These are phyloP conservation scores for Paraglomus occultum DNA, from an alignment of 192 early-diverging fungal genomes.

Conservation along the genomic window DNA sequence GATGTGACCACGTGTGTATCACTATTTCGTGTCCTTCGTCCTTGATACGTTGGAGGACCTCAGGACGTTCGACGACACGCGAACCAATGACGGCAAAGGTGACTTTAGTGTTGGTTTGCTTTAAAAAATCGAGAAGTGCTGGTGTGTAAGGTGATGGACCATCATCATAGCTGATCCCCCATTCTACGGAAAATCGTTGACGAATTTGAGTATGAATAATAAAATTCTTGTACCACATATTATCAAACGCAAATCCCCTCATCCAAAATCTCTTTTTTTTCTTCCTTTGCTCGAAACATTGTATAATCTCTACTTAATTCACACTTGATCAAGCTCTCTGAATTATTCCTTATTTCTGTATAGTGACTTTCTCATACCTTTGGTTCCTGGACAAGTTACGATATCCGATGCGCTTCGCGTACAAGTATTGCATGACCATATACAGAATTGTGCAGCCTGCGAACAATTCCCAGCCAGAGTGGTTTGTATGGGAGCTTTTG, in stretches of 20 bases:
- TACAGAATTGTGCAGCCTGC: constrained; percentile 11
- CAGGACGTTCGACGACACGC: constrained; percentile 51
- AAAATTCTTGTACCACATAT: neutral
- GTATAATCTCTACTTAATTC: too few relatives aligned
- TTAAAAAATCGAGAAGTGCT: constrained; percentile 46
- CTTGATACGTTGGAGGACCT: constrained; percentile 33
- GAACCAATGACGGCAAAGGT: constrained; percentile 66
- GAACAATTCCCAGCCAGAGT: too few relatives aligned
- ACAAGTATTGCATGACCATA: constrained; percentile 39
- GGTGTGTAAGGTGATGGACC: constrained; percentile 53
- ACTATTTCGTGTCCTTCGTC: constrained; percentile 58
- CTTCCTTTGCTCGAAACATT: too few relatives aligned
- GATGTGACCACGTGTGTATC: constrained; percentile 65
- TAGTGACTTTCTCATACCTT: neutral
- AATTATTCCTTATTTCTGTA: neutral
- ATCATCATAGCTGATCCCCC: constrained; percentile 67
- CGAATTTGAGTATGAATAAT: neutral
- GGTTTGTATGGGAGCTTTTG: neutral
- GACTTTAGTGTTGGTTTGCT: constrained; percentile 46
- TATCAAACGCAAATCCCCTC: neutral
- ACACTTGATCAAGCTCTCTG: too few relatives aligned
- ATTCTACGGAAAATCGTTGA: constrained; percentile 12
- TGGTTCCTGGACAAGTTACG: constrained; percentile 32
- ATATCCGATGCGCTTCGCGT: constrained; percentile 31
- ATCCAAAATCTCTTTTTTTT: neutral